Conservation (phyloP, 2,329 filamentous ascomycete genomes). For the Aspergillus tamarii region DNA sequence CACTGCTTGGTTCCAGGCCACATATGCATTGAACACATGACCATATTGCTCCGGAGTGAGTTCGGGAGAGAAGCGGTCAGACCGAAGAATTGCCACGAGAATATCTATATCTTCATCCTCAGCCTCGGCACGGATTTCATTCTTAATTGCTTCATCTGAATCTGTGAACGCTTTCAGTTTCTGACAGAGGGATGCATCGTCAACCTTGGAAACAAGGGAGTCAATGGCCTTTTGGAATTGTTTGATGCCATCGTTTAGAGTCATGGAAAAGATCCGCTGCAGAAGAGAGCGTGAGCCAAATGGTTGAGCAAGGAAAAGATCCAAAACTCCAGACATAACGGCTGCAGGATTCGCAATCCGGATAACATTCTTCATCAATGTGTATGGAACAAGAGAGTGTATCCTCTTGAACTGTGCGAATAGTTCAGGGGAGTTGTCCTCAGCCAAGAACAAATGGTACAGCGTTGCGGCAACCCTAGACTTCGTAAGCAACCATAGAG, state of each 20-base stretch:
- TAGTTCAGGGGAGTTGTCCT: conserved; percentile 95
- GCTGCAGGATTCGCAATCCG: conserved; percentile 93
- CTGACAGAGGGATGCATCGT: conserved; percentile 74
- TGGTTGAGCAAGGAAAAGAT: conserved; percentile 93
- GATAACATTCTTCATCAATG: conserved; percentile 93
- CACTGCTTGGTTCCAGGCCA: conserved; percentile 92
- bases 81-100: conserved; percentile 80
- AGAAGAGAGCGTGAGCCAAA: conserved; percentile 88
- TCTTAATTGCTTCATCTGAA: conserved; percentile 74
- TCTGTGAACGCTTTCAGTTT: conserved; percentile 83
- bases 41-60: conserved; percentile 76
- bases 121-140: conserved; percentile 73
- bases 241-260: conserved; percentile 85
- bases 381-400: conserved; percentile 92
- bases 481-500: conserved; percentile 14
- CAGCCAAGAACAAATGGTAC: conserved; percentile 95
- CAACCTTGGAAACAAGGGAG: conserved; percentile 72
- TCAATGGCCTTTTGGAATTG: conserved; percentile 87
- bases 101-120: conserved; percentile 75
- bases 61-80: conserved; percentile 72
- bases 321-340: conserved; percentile 93
- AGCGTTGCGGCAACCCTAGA: conserved; percentile 81
- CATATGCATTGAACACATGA: conserved; percentile 89
- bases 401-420: conserved; percentile 94
- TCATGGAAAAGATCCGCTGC: conserved; percentile 91